phyloP scores from a whole-genome alignment of 176 grass and related monocot genomes.

The Chloris gayana region DNA sequence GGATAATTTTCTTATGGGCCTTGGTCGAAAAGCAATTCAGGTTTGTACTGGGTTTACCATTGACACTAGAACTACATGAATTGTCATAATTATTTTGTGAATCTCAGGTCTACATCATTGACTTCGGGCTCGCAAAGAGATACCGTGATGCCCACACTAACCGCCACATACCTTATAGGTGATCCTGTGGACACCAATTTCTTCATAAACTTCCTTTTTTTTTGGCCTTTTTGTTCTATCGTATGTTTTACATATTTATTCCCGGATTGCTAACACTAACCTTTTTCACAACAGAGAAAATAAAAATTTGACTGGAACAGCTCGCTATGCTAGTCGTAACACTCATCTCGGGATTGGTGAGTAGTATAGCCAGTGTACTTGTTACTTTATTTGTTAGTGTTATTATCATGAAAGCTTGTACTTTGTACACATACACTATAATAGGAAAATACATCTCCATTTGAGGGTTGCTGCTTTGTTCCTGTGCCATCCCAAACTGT shows the following conservation, averaged over 20 bases:
- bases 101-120: conserved; percentile 80
- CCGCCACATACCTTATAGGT: conserved; percentile 85
- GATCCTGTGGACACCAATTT: not conserved
- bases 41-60: conserved; percentile 34
- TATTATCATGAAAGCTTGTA: conserved; percentile 21
- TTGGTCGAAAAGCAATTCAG: conserved; percentile 85
- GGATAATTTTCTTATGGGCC: conserved; percentile 87
- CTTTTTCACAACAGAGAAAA: conserved; percentile 54
- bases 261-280: not conserved
- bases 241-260: conserved; percentile 11
- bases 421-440: conserved; percentile 12
- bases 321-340: conserved; percentile 73
- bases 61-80: conserved; percentile 5
- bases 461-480: not conserved
- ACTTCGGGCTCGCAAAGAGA: conserved; percentile 86
- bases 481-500: not conserved
- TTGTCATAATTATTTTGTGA: conserved; percentile 27
- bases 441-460: not conserved
- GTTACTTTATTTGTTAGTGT: conserved; percentile 12
- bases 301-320: conserved; percentile 79
- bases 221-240: not conserved
- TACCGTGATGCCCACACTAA: conserved; percentile 70
- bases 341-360: conserved; percentile 78
- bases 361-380: conserved; percentile 12
- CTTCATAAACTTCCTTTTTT: not conserved